Evolutionary conservation across 305 asterid species (phyloP).

Genomic region (Fraxinus sp.): DNA sequence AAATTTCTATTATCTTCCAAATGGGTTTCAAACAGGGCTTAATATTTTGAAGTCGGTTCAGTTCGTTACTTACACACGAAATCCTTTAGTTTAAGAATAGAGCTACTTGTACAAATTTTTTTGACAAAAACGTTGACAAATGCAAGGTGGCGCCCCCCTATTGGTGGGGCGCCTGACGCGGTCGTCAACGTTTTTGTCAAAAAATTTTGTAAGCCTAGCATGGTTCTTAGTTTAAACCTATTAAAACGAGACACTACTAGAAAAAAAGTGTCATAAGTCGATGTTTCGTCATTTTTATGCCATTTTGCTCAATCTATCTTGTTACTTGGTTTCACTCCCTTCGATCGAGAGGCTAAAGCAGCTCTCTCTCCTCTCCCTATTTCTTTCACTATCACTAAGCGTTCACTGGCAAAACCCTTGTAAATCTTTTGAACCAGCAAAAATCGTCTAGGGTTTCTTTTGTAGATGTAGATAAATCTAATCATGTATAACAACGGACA

Average conservation of each 20-base stretch:
- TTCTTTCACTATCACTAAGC: neutral
- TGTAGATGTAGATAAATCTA: conserved; percentile 4
- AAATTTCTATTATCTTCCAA: no score
- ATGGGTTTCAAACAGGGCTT: no score
- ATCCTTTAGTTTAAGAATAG: neutral
- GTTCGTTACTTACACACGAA: neutral
- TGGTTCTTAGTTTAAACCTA: neutral
- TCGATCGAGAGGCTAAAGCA: neutral
- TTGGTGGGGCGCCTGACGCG: no score
- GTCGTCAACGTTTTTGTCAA: no score
- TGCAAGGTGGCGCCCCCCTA: no score
- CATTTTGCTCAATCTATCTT: neutral
- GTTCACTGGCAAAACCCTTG: neutral
- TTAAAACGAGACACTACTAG: neutral
- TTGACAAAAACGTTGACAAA: no score
- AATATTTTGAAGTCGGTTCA: neutral
- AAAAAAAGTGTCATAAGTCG: neutral
- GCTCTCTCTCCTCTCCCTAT: neutral
- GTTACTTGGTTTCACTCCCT: neutral
- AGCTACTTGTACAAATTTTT: no score
- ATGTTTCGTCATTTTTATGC: neutral
- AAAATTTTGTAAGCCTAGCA: no score
- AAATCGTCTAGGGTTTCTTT: neutral
- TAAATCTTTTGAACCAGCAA: neutral
- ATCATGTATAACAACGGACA: conserved; percentile 50